Conservation (phyloP, 768 basidiomycete genomes). For the Auricularia heimuer region DNA sequence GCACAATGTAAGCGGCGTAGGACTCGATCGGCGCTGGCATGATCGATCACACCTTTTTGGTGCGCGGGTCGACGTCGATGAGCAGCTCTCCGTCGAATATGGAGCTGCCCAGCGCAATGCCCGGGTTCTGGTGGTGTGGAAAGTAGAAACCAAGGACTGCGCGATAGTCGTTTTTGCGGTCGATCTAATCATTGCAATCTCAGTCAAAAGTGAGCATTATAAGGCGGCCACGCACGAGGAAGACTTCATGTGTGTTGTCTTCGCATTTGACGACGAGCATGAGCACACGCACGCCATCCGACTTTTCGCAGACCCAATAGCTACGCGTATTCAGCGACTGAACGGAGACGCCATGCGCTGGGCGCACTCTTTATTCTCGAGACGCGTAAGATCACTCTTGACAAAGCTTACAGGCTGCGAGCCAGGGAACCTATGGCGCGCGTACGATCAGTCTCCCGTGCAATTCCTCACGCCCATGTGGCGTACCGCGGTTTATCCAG, state of each 20-base stretch:
- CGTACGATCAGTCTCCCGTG: not conserved
- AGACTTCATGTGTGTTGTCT: constrained; percentile 41
- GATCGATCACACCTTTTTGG: constrained; percentile 44
- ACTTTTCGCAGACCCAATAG: constrained; percentile 99
- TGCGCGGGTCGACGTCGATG: constrained; percentile 72
- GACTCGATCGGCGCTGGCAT: not conserved
- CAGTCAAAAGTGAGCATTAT: too few relatives aligned
- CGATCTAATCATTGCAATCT: constrained; percentile 49
- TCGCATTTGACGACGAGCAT: constrained; percentile 31
- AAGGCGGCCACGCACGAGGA: constrained; percentile 42
- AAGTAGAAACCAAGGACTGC: constrained; percentile 70
- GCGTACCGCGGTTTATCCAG: constrained; percentile 56
- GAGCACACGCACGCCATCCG: constrained; percentile 87
- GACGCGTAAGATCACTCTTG: constrained; percentile 51
- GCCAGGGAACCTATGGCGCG: constrained; percentile 69
- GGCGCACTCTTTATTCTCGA: constrained; percentile 74
- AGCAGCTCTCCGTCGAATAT: constrained; percentile 93
- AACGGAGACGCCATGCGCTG: not conserved
- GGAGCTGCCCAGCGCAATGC: constrained; percentile 61
- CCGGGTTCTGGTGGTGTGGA: constrained; percentile 73
- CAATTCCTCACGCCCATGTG: not conserved
- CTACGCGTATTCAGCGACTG: constrained; percentile 29
- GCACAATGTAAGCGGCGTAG: constrained; percentile 9
- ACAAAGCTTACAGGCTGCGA: constrained; percentile 93
- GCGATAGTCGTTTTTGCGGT: constrained; percentile 86